Base-by-base conservation (phyloP, 1,139 yeast species). In the Suhomyces taliae region DNA sequence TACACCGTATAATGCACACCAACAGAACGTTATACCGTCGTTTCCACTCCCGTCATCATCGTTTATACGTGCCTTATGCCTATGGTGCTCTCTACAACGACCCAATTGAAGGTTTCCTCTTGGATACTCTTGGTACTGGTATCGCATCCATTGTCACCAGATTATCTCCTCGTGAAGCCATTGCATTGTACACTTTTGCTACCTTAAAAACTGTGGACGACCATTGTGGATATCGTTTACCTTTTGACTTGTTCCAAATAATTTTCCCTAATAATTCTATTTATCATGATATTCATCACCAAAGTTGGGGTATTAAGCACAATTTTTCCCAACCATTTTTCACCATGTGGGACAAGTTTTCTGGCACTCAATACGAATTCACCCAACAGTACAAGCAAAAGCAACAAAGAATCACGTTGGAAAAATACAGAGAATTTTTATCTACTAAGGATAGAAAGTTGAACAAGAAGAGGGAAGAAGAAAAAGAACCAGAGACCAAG, bases 261-360 rank as follows among this genome's bases (percentile, higher is more conserved):
- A 48, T 91, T 12, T 93, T 93, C 78, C 98, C 98, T 52, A 93
- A 93, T 70, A 91, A 93, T 61, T 89, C 98, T 10, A 87, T 90
- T 36, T 93, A 90, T 66, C 99, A 93, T 64, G 99, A 93, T 68
- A 90, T 93, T 57, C 99, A 93, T 65, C 99, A 93, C 69, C 99
- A 93, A 72, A 82, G 82, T 58, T 93, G 95, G 79, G 99, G 99
- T 33, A 85, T 93, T 69, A 90, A 90, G 72, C 85, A 85, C 52
- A 93, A 93, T 70, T 93, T 85, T 61, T 85, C 95, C n/a, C 99
- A 93, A 72, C 99, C 99, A 7, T 93, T 91, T 71, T 93, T 93
- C 69, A 86, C 91, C 4, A 82, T 90, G 61, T 93, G 99, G 99
- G 99, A 93, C 67, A 69, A 70, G 45, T 54, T 85, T 46, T 78